These are phyloP conservation scores for Juglanconis oblonga DNA, from an alignment of 2,329 filamentous ascomycete species.

Conservation along the genomic window DNA sequence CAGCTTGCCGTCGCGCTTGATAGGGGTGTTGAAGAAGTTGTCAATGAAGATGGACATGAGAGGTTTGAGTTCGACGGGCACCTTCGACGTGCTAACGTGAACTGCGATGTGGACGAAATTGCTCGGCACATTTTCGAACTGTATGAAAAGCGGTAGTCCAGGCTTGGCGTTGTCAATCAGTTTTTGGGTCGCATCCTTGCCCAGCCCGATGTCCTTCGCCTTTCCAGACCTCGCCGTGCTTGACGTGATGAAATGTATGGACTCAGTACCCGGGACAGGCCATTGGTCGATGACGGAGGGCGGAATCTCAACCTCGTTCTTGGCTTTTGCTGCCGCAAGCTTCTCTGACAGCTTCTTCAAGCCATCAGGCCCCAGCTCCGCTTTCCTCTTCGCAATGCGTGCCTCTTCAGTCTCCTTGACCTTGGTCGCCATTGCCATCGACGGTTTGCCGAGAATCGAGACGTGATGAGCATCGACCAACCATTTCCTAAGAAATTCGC, in stretches of 20 bases:
- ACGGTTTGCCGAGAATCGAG: slow-evolving; percentile 85
- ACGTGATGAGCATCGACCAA: slow-evolving; percentile 82
- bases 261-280: slow-evolving; percentile 78
- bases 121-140: slow-evolving; percentile 91
- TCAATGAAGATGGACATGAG: slow-evolving; percentile 80
- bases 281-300: slow-evolving; percentile 76
- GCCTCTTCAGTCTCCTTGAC: slow-evolving; percentile 79
- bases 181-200: slow-evolving; percentile 68
- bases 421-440: slow-evolving; percentile 72
- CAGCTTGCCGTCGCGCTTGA: slow-evolving; percentile 70
- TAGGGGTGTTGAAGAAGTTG: slow-evolving; percentile 92
- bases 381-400: slow-evolving; percentile 74
- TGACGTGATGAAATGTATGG: slow-evolving; percentile 92
- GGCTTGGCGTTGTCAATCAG: slow-evolving; percentile 67
- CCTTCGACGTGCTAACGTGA: slow-evolving; percentile 71
- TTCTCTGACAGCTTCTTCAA: slow-evolving; percentile 70
- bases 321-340: slow-evolving; percentile 78
- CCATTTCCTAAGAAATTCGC: slow-evolving; percentile 77
- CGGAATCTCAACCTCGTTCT: slow-evolving; percentile 87
- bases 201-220: slow-evolving; percentile 67
- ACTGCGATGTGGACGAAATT: slow-evolving; percentile 87
- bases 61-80: slow-evolving; percentile 82
- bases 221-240: slow-evolving; percentile 78
- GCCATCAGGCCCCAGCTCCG: slow-evolving; percentile 77
- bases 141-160: slow-evolving; percentile 78